These are phyloP conservation scores for Heliamphora exappendiculata DNA, from an alignment of 148 eudicot genomes.

Conservation along the genomic window DNA sequence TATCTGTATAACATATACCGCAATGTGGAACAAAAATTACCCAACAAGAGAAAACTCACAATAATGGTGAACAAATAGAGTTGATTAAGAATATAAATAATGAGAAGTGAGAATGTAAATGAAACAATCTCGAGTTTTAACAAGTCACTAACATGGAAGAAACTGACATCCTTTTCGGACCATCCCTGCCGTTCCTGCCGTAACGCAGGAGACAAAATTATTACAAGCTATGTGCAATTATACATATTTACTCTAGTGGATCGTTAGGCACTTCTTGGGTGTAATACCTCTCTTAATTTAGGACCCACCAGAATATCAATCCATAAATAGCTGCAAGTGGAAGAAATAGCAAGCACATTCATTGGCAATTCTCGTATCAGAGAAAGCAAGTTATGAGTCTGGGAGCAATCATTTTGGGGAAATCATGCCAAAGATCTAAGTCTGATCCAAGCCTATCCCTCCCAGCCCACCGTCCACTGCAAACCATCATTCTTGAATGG, in stretches of 20 bases:
- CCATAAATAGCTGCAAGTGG: slow-evolving; percentile 5
- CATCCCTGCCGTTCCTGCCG: neutral
- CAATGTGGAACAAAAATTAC: neutral
- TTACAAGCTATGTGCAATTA: neutral
- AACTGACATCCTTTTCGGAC: neutral
- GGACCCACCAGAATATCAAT: neutral
- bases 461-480: neutral
- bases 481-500: neutral
- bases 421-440: slow-evolving; percentile 6
- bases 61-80: neutral
- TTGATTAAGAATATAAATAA: neutral
- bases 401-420: slow-evolving; percentile 2
- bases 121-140: neutral
- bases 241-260: neutral
- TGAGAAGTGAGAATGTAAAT: neutral
- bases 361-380: neutral
- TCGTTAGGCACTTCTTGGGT: neutral
- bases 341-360: neutral
- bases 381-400: neutral
- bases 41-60: neutral
- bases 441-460: neutral
- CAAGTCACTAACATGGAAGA: neutral
- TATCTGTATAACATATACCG: neutral
- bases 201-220: neutral
- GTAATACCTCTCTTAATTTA: neutral